These are phyloP conservation scores for Fraxinus sp. DNA, from an alignment of 305 asterid species.

Conservation along the genomic window DNA sequence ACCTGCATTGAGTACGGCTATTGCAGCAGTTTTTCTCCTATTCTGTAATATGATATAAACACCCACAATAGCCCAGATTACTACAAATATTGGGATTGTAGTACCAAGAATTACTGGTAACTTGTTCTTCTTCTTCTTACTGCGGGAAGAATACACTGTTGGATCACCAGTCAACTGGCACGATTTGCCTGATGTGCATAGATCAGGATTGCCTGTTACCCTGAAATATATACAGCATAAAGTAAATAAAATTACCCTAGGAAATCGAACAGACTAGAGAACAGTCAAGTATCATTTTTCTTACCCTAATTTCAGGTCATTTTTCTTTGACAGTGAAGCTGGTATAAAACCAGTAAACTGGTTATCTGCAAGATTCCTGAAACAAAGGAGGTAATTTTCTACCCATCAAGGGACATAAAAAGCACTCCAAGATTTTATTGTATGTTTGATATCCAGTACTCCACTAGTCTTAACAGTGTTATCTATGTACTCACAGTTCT, in stretches of 20 bases:
- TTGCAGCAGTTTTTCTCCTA: conserved; percentile 14
- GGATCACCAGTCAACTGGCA: conserved; percentile 31
- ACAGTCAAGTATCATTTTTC: not conserved
- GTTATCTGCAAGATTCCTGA: conserved; percentile 65
- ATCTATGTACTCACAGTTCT: conserved; percentile 40
- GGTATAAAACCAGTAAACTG: conserved; percentile 58
- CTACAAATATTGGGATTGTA: conserved; percentile 31
- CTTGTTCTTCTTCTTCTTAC: conserved; percentile 24
- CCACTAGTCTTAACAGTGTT: not conserved
- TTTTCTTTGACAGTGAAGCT: conserved; percentile 45
- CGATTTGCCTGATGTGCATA: conserved; percentile 45
- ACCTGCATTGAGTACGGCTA: not conserved
- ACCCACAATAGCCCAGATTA: conserved; percentile 33
- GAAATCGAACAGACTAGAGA: not conserved
- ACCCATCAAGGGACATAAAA: not conserved
- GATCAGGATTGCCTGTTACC: conserved; percentile 45
- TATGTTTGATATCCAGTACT: not conserved
- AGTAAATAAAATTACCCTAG: not conserved
- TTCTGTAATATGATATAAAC: conserved; percentile 21
- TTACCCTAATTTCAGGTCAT: conserved; percentile 43
- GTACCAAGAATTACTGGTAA: conserved; percentile 32
- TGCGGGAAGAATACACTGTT: conserved; percentile 3
- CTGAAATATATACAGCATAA: conserved; percentile 22
- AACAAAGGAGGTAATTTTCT: not conserved
- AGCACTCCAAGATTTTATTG: not conserved